Evolutionary conservation across 2,329 filamentous ascomycete genomes (phyloP).

Genomic region (Aureobasidium leucospermi): DNA sequence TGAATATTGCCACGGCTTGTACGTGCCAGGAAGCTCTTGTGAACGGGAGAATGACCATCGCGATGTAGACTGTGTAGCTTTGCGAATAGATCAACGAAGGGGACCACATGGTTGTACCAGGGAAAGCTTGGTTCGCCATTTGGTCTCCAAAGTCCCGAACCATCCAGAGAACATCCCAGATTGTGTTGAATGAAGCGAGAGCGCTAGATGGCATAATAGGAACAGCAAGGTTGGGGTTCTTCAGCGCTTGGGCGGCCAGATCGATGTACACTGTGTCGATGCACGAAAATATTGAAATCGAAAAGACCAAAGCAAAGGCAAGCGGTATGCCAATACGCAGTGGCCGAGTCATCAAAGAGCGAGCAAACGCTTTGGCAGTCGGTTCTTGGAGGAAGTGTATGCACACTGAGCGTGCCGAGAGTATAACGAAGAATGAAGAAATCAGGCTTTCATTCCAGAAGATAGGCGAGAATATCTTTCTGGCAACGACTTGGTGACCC

Average conservation of each 20-base stretch:
- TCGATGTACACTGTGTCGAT: constrained; percentile 29
- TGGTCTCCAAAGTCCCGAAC: constrained; percentile 32
- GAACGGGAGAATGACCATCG: constrained; percentile 41
- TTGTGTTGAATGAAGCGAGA: constrained; percentile 38
- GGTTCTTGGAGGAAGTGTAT: constrained; percentile 35
- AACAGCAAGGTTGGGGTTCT: constrained; percentile 30
- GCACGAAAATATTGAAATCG: constrained; percentile 30
- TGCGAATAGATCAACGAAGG: constrained; percentile 40
- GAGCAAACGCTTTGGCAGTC: constrained; percentile 30
- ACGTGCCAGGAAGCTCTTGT: constrained; percentile 36
- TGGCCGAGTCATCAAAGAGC: constrained; percentile 35
- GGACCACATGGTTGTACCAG: constrained; percentile 40
- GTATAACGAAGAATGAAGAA: constrained; percentile 38
- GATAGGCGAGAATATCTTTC: constrained; percentile 38
- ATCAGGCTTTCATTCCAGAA: constrained; percentile 41
- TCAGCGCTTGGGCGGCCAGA: constrained; percentile 30
- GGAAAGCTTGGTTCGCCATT: constrained; percentile 37
- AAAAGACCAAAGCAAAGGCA: constrained; percentile 34
- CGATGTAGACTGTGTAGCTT: constrained; percentile 42
- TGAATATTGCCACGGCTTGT: constrained; percentile 24
- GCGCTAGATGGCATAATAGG: constrained; percentile 30
- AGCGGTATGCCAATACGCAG: constrained; percentile 38
- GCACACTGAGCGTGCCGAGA: constrained; percentile 38
- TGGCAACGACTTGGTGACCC: constrained; percentile 33
- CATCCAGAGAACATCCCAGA: constrained; percentile 43